These are phyloP conservation scores for Didymella sp. DNA, from an alignment of 2,329 filamentous ascomycete species.

Conservation along the genomic window DNA sequence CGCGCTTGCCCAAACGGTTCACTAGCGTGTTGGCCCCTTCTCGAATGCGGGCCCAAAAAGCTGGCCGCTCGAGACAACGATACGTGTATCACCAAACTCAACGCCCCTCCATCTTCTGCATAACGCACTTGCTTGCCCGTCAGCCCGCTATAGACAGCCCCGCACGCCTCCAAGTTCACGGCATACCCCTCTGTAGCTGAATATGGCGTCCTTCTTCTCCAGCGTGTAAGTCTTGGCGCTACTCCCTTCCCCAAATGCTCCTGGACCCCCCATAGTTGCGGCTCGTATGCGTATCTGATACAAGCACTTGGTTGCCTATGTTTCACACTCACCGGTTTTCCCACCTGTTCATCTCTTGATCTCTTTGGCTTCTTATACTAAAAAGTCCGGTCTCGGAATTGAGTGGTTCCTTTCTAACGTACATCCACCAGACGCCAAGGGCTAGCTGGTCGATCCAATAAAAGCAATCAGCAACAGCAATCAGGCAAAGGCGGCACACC, in stretches of 20 bases:
- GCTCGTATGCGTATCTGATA: slow-evolving; percentile 40
- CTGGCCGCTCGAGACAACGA: slow-evolving; percentile 35
- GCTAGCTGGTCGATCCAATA: slow-evolving; percentile 53
- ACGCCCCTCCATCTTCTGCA: slow-evolving; percentile 30
- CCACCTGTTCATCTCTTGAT: slow-evolving; percentile 23
- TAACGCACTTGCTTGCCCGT: slow-evolving; percentile 30
- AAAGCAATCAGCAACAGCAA: slow-evolving; percentile 44
- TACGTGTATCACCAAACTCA: slow-evolving; percentile 38
- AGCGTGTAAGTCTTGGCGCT: slow-evolving; percentile 52
- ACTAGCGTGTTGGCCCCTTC: slow-evolving; percentile 41
- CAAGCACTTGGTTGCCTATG: slow-evolving; percentile 34
- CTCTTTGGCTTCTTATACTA: slow-evolving; percentile 5
- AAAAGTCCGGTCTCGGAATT: slow-evolving; percentile 11
- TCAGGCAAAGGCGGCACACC: slow-evolving; percentile 47
- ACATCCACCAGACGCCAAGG: slow-evolving; percentile 49
- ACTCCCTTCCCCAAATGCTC: slow-evolving; percentile 39
- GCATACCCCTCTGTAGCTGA: slow-evolving; percentile 21
- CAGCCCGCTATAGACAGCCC: slow-evolving; percentile 13
- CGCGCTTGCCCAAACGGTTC: slow-evolving; percentile 27
- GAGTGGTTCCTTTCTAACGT: slow-evolving; percentile 32
- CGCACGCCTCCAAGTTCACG: slow-evolving; percentile 11
- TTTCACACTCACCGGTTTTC: slow-evolving; percentile 30
- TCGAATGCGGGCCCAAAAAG: slow-evolving; percentile 39
- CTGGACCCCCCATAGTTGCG: slow-evolving; percentile 30
- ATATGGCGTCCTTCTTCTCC: slow-evolving; percentile 53